Evolutionary conservation across 2,329 filamentous ascomycete species (phyloP), one percentile per base, ranked within the genome.

Genomic region (Paecilomyces niveus): DNA sequence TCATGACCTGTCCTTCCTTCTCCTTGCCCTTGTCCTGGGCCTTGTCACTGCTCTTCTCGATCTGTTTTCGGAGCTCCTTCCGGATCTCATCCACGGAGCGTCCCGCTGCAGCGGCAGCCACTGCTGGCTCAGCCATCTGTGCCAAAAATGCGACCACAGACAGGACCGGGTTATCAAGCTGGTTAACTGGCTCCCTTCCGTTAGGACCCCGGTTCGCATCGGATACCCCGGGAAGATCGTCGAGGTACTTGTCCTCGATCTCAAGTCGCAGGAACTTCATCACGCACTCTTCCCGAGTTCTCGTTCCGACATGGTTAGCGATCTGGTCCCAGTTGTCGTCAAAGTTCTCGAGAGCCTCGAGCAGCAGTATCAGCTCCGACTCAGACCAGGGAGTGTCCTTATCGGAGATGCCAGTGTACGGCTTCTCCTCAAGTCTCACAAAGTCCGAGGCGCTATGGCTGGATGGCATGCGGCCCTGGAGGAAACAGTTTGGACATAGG

Each of bases 241-340:
- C 92, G 9, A 97, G 80, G 70, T 97, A 99, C 73, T 96, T 95
- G 78, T 97, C 93, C 73, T 97, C 94, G 62, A 99, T 99, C 65
- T 97, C 93, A 35, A 99, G 81, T 70, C 97, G 92, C 63, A 99
- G 76, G 79, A 99, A 99, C 72, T 97, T 94, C 67, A 97, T 83
- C 15, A 97, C 93, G 72, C 94, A 99, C 77, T 99, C 93, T 74
- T 99, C 95, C 56, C 91, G 84, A 1, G 92, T 96, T 60, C 93
- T 87, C 2, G 91, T 95, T 54, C 89, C 89, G 51, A 99, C 94
- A 69, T 97, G 90, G 62, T 93, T 91, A 1, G 95, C 88, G 64
- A 99, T 92, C 67, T 90, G 86, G 59, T 89, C 88, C 94, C 94
- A 99, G 75, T 97, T 91, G 61, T 97, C 93, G 64, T 97, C 93